Evolutionary conservation across 306 rosid species (phyloP).

Genomic region (Fragaria vesca): DNA sequence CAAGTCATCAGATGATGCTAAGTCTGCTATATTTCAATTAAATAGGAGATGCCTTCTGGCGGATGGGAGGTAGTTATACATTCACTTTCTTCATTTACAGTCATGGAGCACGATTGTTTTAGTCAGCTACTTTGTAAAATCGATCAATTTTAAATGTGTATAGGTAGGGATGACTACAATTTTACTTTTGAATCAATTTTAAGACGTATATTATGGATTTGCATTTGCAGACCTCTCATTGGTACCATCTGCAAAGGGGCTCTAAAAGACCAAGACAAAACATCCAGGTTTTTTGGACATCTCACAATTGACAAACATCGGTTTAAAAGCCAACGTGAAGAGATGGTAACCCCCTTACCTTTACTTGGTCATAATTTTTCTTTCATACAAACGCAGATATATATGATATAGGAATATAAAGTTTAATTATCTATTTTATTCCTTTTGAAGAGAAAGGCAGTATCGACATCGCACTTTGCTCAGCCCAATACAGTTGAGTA

Average conservation of each 20-base stretch:
- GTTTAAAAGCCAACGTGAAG: slow-evolving; percentile 19
- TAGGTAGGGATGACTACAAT: background rate
- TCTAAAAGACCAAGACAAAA: slow-evolving; percentile 10
- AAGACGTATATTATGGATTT: slow-evolving; percentile 1
- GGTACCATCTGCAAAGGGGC: slow-evolving; percentile 7
- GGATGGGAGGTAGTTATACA: slow-evolving; percentile 51
- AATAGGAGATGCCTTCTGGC: slow-evolving; percentile 47
- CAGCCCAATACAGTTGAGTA: slow-evolving; percentile 54
- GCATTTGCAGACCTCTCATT: slow-evolving; percentile 24
- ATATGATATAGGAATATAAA: background rate
- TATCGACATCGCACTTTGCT: slow-evolving; percentile 67
- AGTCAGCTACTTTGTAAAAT: background rate
- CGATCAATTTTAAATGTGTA: background rate
- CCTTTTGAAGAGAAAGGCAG: slow-evolving; percentile 46
- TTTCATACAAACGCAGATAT: background rate
- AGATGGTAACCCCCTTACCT: slow-evolving; percentile 10
- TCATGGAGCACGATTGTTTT: background rate
- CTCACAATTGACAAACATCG: slow-evolving; percentile 5
- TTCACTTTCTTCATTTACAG: background rate
- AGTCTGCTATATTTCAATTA: slow-evolving; percentile 35
- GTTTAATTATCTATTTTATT: background rate
- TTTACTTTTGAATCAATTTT: background rate
- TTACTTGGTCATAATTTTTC: background rate
- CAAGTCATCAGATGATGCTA: slow-evolving; percentile 47
- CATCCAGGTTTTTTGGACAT: slow-evolving; percentile 21